Evolutionary conservation across 441 rosid species (phyloP).

Genomic region (Gossypium davidsonii): DNA sequence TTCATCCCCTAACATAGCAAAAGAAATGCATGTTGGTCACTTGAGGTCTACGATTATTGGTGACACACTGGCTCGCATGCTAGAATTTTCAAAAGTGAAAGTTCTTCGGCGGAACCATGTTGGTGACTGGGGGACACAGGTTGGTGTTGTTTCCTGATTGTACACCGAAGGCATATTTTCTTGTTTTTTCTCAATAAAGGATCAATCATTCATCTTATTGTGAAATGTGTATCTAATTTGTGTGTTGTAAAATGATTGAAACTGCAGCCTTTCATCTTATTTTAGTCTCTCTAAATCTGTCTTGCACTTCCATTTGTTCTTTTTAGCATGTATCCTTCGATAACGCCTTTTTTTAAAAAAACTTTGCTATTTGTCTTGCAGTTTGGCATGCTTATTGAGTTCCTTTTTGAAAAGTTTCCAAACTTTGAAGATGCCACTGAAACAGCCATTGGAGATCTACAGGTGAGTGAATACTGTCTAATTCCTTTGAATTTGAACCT

Average conservation of each 20-base stretch:
- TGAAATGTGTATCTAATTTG: neutral
- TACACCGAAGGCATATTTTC: neutral
- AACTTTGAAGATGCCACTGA: slow-evolving; percentile 59
- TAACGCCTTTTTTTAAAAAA: neutral
- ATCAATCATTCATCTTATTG: neutral
- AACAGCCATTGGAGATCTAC: slow-evolving; percentile 78
- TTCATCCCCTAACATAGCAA: slow-evolving; percentile 91
- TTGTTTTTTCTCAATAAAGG: neutral
- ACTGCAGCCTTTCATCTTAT: neutral
- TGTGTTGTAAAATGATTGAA: too few species aligned
- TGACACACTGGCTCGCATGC: slow-evolving; percentile 85
- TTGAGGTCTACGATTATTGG: slow-evolving; percentile 91
- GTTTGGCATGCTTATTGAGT: slow-evolving; percentile 97
- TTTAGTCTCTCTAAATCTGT: neutral
- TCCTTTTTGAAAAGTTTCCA: slow-evolving; percentile 74
- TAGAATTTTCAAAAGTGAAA: slow-evolving; percentile 77
- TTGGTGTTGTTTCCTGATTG: slow-evolving; percentile 20
- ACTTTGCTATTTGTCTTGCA: slow-evolving; percentile 29
- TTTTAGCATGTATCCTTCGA: neutral
- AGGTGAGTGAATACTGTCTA: slow-evolving; percentile 41
- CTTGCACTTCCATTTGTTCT: neutral
- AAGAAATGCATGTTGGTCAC: slow-evolving; percentile 97
- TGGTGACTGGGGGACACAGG: slow-evolving; percentile 99
- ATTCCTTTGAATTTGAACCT: slow-evolving; percentile 14
- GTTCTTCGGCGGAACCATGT: slow-evolving; percentile 95